Evolutionary conservation across 768 basidiomycete genomes (phyloP), one percentile per base, ranked within the genome.

Genomic region (Favolaschia claudopus): DNA sequence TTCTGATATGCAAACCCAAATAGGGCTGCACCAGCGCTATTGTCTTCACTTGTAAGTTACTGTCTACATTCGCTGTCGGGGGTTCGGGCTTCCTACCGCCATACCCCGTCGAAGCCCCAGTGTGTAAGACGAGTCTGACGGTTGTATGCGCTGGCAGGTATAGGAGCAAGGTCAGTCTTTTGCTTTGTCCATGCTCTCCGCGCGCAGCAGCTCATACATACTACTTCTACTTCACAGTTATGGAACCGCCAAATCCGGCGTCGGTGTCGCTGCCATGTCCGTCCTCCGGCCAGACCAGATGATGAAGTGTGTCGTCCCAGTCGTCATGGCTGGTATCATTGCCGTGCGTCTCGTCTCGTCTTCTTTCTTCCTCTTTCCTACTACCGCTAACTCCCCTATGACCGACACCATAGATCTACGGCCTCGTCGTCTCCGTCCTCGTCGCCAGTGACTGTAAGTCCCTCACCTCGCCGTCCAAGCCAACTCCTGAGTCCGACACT

Each of bases 301-400:
- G 93, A 96, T 99, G 92, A 95, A 90, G 83, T 96, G 92, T 86
- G 89, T 92, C 64, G 88, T 99, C 49, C 96, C 96, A 42, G 95
- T 98, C 74, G 91, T 99, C 78, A 98, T 99, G 96, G 96, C 96
- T 84, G 96, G 96, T 95, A 99, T 99, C 81, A 97, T 99, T 79
- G 96, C 93, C 74, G 96, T 99, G 67, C 65, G 94, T 88, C 31
- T 37, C 28, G 34, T 25, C 22, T 37, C 60, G 37, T 29, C 46
- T 29, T 9, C 47, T 17, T 47, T 46, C 47, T 39, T 61, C 39
- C 19, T 28, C 19, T 25, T 9, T 25, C 24, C 12, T 28, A 19
- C 19, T 28, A 46, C 46, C 34, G 36, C 51, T 62, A 25, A 48
- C 9, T 27, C n/a, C n/a, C n/a, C n/a, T n/a, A n/a, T n/a, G n/a